Percentiles rank a stretch among this genome's conserved stretches.
Evolutionary conservation across 2,329 filamentous ascomycete genomes (phyloP).

Genomic region (Aureobasidium sp.): DNA sequence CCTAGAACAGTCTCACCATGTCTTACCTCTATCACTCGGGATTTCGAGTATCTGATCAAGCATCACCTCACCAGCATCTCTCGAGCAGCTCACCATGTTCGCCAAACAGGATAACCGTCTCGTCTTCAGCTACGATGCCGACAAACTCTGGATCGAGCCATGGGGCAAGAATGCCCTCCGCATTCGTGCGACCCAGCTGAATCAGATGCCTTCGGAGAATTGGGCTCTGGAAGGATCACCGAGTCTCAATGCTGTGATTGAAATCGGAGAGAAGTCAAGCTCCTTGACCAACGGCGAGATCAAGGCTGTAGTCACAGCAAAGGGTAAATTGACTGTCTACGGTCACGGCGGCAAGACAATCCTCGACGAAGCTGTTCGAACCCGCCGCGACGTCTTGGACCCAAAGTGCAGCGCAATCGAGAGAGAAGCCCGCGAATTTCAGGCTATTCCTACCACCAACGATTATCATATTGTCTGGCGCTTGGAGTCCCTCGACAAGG

Average conservation of each 20-base stretch:
- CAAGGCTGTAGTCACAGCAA: conserved; percentile 36
- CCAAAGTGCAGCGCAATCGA: conserved; percentile 51
- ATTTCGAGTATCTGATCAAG: background rate
- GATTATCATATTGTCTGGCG: conserved; percentile 51
- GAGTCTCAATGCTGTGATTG: conserved; percentile 15
- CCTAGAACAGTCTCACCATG: background rate
- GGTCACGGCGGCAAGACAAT: conserved; percentile 35
- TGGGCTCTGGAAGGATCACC: conserved; percentile 31
- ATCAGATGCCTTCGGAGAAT: conserved; percentile 29
- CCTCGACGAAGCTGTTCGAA: conserved; percentile 46
- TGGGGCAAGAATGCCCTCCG: conserved; percentile 43
- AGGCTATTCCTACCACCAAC: conserved; percentile 39
- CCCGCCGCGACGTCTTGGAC: conserved; percentile 43
- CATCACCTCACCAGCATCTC: background rate
- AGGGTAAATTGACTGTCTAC: conserved; percentile 43
- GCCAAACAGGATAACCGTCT: conserved; percentile 46
- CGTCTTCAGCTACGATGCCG: conserved; percentile 49
- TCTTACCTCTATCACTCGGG: background rate
- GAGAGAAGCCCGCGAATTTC: conserved; percentile 50
- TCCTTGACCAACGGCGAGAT: conserved; percentile 42
- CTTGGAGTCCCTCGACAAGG: conserved; percentile 45
- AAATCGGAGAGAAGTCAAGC: conserved; percentile 26
- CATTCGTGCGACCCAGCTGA: conserved; percentile 37
- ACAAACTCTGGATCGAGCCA: conserved; percentile 40
- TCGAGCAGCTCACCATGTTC: conserved; percentile 20